A percentile compares a stretch with the other conserved stretches of the same genome.
Evolutionary conservation across 306 rosid genomes (phyloP).

Genomic region (Quercus engelmannii): DNA sequence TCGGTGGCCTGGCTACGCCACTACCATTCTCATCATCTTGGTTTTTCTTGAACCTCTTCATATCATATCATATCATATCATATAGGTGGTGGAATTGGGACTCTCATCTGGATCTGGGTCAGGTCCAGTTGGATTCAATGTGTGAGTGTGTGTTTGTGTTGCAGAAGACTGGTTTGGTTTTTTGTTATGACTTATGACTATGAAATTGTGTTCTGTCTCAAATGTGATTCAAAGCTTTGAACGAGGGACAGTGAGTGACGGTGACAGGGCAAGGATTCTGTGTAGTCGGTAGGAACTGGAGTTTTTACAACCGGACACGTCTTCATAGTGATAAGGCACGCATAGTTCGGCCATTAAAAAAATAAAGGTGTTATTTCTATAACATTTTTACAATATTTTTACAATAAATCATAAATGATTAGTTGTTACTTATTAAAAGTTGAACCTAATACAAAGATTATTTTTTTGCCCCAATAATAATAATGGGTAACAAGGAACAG

Average conservation of each 20-base stretch:
- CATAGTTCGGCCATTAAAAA: too few species aligned
- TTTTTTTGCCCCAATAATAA: too few species aligned
- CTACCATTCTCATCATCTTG: conserved; percentile 13
- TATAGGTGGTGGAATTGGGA: too few species aligned
- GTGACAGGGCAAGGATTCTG: neutral
- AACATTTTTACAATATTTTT: too few species aligned
- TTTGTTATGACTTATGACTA: neutral
- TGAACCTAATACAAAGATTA: too few species aligned
- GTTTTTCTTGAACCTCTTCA: conserved; percentile 52
- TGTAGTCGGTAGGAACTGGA: neutral
- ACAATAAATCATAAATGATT: too few species aligned
- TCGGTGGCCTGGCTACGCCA: conserved; percentile 15
- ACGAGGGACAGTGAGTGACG: neutral
- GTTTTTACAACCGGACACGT: neutral
- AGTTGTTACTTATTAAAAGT: too few species aligned
- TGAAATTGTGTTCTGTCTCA: neutral
- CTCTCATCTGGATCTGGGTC: conserved; percentile 56
- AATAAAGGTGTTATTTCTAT: fast-evolving
- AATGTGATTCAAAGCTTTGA: neutral
- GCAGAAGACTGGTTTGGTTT: neutral
- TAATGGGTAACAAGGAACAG: too few species aligned
- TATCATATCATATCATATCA: conserved; percentile 25
- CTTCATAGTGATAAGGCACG: too few species aligned
- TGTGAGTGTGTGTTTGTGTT: neutral
- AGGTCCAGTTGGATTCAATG: neutral